Conservation (phyloP, 768 basidiomycete genomes). For the Tulasnella sp. region DNA sequence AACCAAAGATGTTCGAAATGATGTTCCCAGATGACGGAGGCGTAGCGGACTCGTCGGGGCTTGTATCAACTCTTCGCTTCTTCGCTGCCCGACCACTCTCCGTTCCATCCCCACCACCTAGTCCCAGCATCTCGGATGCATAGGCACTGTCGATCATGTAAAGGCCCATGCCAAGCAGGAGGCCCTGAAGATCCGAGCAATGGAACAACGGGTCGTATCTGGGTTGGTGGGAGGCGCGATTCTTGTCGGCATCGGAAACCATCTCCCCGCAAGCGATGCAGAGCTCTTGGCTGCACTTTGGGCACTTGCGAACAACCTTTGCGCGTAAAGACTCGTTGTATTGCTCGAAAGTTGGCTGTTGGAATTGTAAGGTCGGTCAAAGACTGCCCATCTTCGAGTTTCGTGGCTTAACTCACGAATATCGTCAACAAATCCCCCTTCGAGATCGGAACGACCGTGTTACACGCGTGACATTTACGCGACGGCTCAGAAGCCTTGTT, state of each 20-base stretch:
- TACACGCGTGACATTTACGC: conserved; percentile 58
- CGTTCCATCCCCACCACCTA: conserved; percentile 22
- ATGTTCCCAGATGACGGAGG: neutral
- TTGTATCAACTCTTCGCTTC: neutral
- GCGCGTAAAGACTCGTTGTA: conserved; percentile 55
- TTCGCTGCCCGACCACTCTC: conserved; percentile 6
- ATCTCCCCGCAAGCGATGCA: conserved; percentile 65
- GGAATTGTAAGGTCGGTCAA: neutral
- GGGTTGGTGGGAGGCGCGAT: conserved; percentile 28
- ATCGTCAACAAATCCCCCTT: conserved; percentile 76
- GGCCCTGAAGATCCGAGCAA: conserved; percentile 80
- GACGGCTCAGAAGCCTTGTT: conserved; percentile 51
- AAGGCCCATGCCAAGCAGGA: conserved; percentile 82
- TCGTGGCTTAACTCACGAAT: conserved; percentile 35
- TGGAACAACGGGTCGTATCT: conserved; percentile 63
- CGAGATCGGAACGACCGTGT: conserved; percentile 43
- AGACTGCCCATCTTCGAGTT: too few species aligned
- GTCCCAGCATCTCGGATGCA: conserved; percentile 33
- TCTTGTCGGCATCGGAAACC: conserved; percentile 30
- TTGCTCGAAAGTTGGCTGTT: conserved; percentile 50
- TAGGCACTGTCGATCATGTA: conserved; percentile 73
- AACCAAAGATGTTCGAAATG: neutral
- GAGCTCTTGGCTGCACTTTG: conserved; percentile 39
- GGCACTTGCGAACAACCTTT: conserved; percentile 50
- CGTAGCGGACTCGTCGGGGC: conserved; percentile 17